A percentile compares a stretch with the other conserved stretches of the same genome.
These are phyloP conservation scores for Boletus smithii DNA, from an alignment of 1,284 basidiomycete species.

Conservation along the genomic window DNA sequence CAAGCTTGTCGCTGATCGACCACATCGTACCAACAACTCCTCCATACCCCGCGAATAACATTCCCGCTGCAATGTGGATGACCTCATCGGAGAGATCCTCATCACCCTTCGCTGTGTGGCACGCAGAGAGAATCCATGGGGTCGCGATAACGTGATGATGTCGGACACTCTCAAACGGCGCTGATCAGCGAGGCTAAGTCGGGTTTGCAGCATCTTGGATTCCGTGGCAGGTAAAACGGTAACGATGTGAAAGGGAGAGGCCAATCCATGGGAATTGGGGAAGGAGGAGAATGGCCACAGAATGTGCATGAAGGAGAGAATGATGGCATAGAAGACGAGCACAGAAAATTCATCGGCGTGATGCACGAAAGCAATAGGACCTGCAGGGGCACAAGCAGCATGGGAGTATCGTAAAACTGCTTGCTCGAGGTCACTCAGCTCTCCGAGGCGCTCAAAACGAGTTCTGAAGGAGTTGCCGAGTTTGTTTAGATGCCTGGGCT, in stretches of 20 bases:
- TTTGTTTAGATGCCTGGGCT: no score
- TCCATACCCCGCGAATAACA: slow-evolving; percentile 3
- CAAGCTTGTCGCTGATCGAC: slow-evolving; percentile 7
- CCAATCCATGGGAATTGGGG: no score
- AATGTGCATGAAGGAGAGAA: background rate
- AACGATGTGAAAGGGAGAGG: no score
- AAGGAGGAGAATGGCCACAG: no score
- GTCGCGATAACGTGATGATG: background rate
- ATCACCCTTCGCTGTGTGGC: slow-evolving; percentile 11
- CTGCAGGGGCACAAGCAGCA: background rate
- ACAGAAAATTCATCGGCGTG: background rate
- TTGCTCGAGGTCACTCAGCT: no score
- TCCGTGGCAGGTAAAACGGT: slow-evolving; percentile 13
- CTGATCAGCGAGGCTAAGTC: background rate
- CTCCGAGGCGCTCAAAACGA: no score
- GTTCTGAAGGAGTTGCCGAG: no score
- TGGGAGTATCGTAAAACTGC: no score
- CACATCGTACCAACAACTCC: slow-evolving; percentile 8
- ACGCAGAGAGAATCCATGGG: slow-evolving; percentile 5
- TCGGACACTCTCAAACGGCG: slow-evolving; percentile 1
- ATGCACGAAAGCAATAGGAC: background rate
- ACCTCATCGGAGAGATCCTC: slow-evolving; percentile 3
- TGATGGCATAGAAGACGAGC: background rate
- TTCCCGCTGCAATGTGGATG: slow-evolving; percentile 5
- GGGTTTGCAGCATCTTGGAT: background rate